Base-by-base conservation (phyloP, 2,329 filamentous ascomycete genomes). In the Trichoderma lentiforme region DNA sequence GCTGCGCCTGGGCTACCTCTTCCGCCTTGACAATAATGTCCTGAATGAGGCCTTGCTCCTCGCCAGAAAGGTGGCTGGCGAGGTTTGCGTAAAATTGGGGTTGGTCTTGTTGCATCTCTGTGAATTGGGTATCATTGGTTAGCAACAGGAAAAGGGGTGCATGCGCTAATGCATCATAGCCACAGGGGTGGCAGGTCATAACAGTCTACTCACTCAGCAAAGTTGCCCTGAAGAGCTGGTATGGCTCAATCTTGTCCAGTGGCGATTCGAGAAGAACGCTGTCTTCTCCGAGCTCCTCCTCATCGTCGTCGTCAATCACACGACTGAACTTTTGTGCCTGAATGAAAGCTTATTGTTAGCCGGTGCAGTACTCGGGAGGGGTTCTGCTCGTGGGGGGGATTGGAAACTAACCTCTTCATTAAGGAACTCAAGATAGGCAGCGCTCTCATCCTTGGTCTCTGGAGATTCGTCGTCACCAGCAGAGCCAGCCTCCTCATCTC, bases 171-270 rank as follows among this genome's bases (percentile, higher is more conserved):
- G n/a, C 34, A 36, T 24, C 43, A 56, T 9, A 36, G 15, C 15
- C 7, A n/a, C 26, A 26, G 15, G 28, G 66, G 36, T 14, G 3
- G 9, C n/a, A 15, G 57, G 28, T 24, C 7, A 51, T 32, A 14
- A 11, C 12, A 14, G 24, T 32, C 18, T 26, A 89, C 93, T 82
- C 90, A 97, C 95, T 92, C 79, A 95, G 82, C 75, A 98, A 85
- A 21, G 93, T 91, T 73, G 88, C 86, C 80, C 94, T 92, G 88
- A 99, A 98, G 74, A 97, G 86, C 79, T 91, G 89, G 79, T 99
- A 99, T 3, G 95, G 95, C 83, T 99, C 96, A 74, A 99, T 88
- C 84, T 96, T 96, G 82, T 99, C 96, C 28, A 99, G 87, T 18
- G 95, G 95, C 14, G 95, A 97, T 82, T 99, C 96, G 3, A 99